Evolutionary conservation across 164 flowering plant species (phyloP), one percentile per base, ranked within the genome.

Genomic region (Vitis amurensis): DNA sequence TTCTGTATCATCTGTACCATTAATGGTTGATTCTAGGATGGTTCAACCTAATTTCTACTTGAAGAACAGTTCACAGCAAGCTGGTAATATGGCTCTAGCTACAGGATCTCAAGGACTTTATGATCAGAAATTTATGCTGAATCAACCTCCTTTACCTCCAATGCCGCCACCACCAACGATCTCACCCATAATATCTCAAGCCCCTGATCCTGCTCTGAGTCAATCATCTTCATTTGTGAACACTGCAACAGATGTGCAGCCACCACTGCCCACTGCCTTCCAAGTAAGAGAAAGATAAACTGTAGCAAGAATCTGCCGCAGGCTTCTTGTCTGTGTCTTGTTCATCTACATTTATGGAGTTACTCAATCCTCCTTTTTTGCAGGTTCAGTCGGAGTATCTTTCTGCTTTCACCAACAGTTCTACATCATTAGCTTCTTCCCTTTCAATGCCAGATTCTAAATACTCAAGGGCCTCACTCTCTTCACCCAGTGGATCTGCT

Each of bases 111-210:
- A 78, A 52, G 95, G 92, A 71, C 68, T 67, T 66, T 86, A 80
- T 79, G 97, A 88, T 37, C 89, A 80, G 75, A 91, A 85, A 66
- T 78, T 44, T 76, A 48, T 81, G 59, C 75, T 70, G 17, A 84
- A 73, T 72, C 97, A 90, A 70, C 99, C 98, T 52, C 97, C 97
- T 62, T 68, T 93, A 74, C 99, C 98, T 70, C 95, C 95, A 12
- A 74, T 87, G 78, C 98, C 97, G 9, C 97, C 98, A 15, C 93
- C 95, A 10, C 71, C 84, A 59, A 74, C 85, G 27, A 66, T 86
- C 51, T 77, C 88, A 55, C 78, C 97, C 7, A 74, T 77, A n/a
- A 50, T 82, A 44, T 76, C 89, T 68, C 94, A 84, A 55, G 60
- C 67, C 56, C 50, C 81, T 23, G 91, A 89, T 61, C 71, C 78